phyloP scores from a whole-genome alignment of 768 basidiomycete genomes.

The Russula sp. region DNA sequence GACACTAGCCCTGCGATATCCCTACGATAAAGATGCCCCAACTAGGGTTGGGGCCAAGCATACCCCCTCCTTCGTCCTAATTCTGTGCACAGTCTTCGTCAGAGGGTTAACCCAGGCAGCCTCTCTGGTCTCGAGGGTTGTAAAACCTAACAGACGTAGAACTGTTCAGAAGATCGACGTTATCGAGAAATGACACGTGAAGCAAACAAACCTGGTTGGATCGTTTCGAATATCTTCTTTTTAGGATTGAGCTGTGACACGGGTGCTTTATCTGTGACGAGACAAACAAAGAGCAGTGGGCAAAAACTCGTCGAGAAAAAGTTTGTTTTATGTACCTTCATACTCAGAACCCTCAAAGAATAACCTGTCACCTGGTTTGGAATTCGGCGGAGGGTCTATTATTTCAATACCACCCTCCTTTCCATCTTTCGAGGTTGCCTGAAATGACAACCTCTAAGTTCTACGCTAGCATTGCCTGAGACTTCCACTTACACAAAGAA shows the following conservation, averaged over 20 bases:
- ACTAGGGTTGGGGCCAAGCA: slow-evolving; percentile 75
- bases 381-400: slow-evolving; percentile 76
- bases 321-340: slow-evolving; percentile 47
- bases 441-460: not conserved
- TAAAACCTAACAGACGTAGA: slow-evolving; percentile 52
- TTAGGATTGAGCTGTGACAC: slow-evolving; percentile 91
- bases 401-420: slow-evolving; percentile 89
- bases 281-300: slow-evolving; percentile 2
- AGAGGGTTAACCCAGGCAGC: slow-evolving; percentile 90
- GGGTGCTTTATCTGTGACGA: slow-evolving; percentile 47
- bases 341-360: slow-evolving; percentile 92
- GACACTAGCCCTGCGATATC: not conserved
- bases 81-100: slow-evolving; percentile 72
- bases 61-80: slow-evolving; percentile 79
- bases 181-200: not conserved
- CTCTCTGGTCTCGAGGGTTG: slow-evolving; percentile 76
- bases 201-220: slow-evolving; percentile 75
- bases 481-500: slow-evolving; percentile 62
- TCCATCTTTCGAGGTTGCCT: slow-evolving; percentile 89
- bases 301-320: not conserved
- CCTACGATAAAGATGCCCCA: slow-evolving; percentile 78
- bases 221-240: slow-evolving; percentile 97
- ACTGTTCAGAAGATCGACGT: not conserved
- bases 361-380: slow-evolving; percentile 86
- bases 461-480: not conserved